Conservation (phyloP, 2,329 filamentous ascomycete species). For the Arthrobotrys conoides region DNA sequence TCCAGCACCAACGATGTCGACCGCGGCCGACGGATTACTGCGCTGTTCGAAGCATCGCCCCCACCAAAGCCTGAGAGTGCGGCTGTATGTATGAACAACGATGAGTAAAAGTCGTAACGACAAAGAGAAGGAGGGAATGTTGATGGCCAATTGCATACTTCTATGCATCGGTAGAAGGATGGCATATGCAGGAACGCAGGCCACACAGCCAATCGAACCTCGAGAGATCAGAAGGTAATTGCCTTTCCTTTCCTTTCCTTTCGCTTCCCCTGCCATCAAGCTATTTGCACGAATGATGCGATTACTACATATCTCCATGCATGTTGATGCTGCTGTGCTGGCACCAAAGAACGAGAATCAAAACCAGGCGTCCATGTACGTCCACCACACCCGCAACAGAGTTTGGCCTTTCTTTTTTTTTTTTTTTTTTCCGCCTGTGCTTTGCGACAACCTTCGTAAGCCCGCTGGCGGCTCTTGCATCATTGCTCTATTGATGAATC, state of each 20-base stretch:
- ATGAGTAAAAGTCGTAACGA: slow-evolving; percentile 35
- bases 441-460: slow-evolving; percentile 9
- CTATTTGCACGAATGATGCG: slow-evolving; percentile 46
- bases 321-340: slow-evolving; percentile 52
- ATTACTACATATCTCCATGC: slow-evolving; percentile 16
- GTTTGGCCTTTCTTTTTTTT: slow-evolving; percentile 32
- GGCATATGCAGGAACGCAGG: slow-evolving; percentile 45
- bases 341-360: slow-evolving; percentile 39
- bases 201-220: slow-evolving; percentile 31
- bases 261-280: slow-evolving; percentile 23
- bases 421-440: slow-evolving; percentile 19
- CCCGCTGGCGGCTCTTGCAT: slow-evolving; percentile 9
- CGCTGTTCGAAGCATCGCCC: slow-evolving; percentile 34
- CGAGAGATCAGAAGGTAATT: slow-evolving; percentile 38
- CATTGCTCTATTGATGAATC: slow-evolving; percentile 12
- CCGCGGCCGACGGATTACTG: not conserved
- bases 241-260: slow-evolving; percentile 25
- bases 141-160: slow-evolving; percentile 25
- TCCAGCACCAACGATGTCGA: not conserved
- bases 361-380: slow-evolving; percentile 23
- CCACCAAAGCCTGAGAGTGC: slow-evolving; percentile 17
- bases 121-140: slow-evolving; percentile 32
- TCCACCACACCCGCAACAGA: slow-evolving; percentile 28
- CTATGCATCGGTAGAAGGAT: slow-evolving; percentile 11
- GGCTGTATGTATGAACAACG: slow-evolving; percentile 12